phyloP scores from a whole-genome alignment of 768 basidiomycete species.

The Mycena filopes region DNA sequence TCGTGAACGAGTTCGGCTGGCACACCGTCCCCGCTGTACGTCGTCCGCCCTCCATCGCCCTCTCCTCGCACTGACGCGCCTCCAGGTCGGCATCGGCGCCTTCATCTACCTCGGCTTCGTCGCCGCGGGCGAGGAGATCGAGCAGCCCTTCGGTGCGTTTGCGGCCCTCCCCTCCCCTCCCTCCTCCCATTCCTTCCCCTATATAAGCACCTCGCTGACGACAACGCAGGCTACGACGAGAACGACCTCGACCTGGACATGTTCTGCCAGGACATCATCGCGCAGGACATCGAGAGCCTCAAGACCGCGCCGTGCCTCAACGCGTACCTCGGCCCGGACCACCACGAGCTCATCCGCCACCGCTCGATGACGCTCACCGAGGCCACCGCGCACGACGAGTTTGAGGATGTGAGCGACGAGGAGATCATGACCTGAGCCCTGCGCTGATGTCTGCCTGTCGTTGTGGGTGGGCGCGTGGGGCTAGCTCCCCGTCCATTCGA shows the following conservation, averaged over 20 bases:
- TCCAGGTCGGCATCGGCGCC: conserved; percentile 60
- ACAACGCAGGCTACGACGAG: conserved; percentile 66
- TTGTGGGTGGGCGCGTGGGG: too few species aligned
- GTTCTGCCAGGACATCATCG: conserved; percentile 68
- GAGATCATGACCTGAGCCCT: conserved; percentile 9
- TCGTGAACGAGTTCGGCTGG: conserved; percentile 70
- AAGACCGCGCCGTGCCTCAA: conserved; percentile 63
- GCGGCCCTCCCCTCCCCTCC: too few species aligned
- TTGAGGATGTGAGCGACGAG: conserved; percentile 33
- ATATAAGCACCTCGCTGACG: not conserved
- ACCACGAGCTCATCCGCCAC: conserved; percentile 19
- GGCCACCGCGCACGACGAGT: conserved; percentile 31
- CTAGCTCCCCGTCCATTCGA: too few species aligned
- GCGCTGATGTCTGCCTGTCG: too few species aligned
- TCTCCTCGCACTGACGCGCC: not conserved
- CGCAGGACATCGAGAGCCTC: conserved; percentile 65
- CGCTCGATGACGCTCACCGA: conserved; percentile 33
- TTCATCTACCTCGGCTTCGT: conserved; percentile 84
- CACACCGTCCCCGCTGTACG: conserved; percentile 69
- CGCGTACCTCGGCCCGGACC: conserved; percentile 52
- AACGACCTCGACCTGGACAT: conserved; percentile 77
- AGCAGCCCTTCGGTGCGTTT: conserved; percentile 74
- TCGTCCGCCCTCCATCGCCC: not conserved
- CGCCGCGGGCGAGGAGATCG: conserved; percentile 77
- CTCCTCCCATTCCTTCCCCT: not conserved